A percentile compares a stretch with the other conserved stretches of the same genome.
These are phyloP conservation scores for Chionographis japonica DNA, from an alignment of 106 monocot species.

Conservation along the genomic window DNA sequence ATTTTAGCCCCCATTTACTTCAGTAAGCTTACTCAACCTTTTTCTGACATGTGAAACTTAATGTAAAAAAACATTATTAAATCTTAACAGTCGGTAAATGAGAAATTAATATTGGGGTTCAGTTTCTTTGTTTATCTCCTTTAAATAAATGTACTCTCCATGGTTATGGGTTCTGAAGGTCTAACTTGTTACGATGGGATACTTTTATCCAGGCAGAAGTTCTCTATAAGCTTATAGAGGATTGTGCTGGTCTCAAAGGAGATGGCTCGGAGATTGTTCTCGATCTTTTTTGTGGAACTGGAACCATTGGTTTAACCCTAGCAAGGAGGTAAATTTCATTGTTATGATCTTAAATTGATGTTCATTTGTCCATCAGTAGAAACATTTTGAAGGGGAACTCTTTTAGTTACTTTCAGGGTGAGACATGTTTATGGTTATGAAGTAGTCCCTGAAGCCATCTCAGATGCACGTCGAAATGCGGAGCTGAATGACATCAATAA, in stretches of 20 bases:
- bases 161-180: no score
- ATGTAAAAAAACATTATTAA: no score
- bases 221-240: constrained; percentile 87
- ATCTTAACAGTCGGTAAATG: no score
- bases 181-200: no score
- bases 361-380: background rate
- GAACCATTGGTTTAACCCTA: constrained; percentile 95
- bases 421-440: constrained; percentile 95
- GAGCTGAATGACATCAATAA: constrained; percentile 77
- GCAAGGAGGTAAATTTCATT: constrained; percentile 57
- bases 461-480: constrained; percentile 85
- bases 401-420: constrained; percentile 41
- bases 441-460: constrained; percentile 76
- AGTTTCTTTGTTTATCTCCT: no score
- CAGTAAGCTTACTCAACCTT: no score
- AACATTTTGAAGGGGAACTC: background rate
- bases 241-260: constrained; percentile 66
- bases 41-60: no score
- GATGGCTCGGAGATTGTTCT: constrained; percentile 89
- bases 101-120: no score
- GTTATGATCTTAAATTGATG: background rate
- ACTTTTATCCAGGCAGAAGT: constrained; percentile 70
- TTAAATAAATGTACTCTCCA: no score
- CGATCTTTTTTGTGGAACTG: constrained; percentile 97
- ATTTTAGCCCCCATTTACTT: no score